Conservation (phyloP, 352 stramenopile species). For the Chrysophaeum taylorii region DNA sequence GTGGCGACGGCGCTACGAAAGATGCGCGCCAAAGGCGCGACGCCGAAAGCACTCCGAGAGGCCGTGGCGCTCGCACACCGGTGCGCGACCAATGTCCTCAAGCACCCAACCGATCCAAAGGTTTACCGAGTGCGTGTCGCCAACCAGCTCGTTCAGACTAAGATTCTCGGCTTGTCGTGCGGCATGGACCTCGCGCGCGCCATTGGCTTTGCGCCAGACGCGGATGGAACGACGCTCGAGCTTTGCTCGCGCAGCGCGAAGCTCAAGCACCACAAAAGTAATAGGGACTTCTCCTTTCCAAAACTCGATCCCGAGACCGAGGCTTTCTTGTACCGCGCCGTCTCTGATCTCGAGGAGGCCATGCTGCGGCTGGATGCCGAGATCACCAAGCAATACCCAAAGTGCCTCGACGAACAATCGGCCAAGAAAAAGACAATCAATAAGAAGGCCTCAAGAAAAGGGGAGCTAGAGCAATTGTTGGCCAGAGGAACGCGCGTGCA, state of each 20-base stretch:
- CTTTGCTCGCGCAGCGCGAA: background rate
- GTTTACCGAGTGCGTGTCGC: slow-evolving; percentile 7
- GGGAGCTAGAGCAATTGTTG: background rate
- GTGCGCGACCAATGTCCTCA: slow-evolving; percentile 7
- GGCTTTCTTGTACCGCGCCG: background rate
- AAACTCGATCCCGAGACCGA: slow-evolving; percentile 4
- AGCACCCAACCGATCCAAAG: slow-evolving; percentile 14
- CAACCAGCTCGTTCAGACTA: background rate
- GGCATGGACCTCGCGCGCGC: background rate
- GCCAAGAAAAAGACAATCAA: background rate
- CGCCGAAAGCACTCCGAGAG: background rate
- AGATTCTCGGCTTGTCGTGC: background rate
- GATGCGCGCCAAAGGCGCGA: background rate
- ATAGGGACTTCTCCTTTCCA: background rate
- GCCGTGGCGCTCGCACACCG: background rate
- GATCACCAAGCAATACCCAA: background rate
- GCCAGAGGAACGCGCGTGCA: slow-evolving; percentile 6
- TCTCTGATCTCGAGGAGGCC: background rate
- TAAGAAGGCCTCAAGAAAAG: background rate
- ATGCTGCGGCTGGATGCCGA: background rate
- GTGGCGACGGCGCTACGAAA: slow-evolving; percentile 1
- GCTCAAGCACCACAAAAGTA: background rate
- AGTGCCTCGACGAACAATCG: background rate
- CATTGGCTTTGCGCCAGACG: slow-evolving; percentile 12
- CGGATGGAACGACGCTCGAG: background rate